Percentiles rank a stretch among this genome's conserved stretches.
Evolutionary conservation across 257 asterid species (phyloP).

Genomic region (Gentiana straminea): DNA sequence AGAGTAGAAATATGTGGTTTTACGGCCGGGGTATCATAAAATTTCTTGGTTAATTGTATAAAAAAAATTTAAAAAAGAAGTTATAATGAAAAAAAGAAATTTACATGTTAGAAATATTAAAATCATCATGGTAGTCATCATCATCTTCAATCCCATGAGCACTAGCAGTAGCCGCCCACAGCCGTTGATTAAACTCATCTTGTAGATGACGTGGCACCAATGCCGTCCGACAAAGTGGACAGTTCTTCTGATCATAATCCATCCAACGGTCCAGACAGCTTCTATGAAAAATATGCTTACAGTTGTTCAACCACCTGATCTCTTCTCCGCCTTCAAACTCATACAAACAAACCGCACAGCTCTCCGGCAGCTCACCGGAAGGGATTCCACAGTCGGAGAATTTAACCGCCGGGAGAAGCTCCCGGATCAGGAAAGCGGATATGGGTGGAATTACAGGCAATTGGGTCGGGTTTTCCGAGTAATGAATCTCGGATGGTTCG

Average conservation of each 20-base stretch:
- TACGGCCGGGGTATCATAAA: too few relatives aligned
- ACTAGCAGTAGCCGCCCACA: slow-evolving; percentile 11
- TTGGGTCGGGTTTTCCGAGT: slow-evolving; percentile 7
- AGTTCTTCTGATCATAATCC: slow-evolving; percentile 22
- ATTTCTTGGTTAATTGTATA: too few relatives aligned
- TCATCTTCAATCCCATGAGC: not conserved
- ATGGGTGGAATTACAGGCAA: slow-evolving; percentile 9
- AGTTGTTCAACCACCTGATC: slow-evolving; percentile 23
- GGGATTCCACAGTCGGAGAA: slow-evolving; percentile 9
- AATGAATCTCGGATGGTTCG: slow-evolving; percentile 10
- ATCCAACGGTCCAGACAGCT: slow-evolving; percentile 28
- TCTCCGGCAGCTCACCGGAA: slow-evolving; percentile 11
- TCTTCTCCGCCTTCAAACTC: slow-evolving; percentile 24
- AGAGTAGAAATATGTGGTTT: too few relatives aligned
- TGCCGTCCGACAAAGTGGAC: slow-evolving; percentile 23
- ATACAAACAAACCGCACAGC: slow-evolving; percentile 20
- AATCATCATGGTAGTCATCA: slow-evolving; percentile 6
- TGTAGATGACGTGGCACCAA: slow-evolving; percentile 18
- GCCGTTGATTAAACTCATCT: slow-evolving; percentile 20
- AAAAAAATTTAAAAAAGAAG: not conserved
- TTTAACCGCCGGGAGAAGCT: slow-evolving; percentile 15
- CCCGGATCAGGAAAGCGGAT: slow-evolving; percentile 21
- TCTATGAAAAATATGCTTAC: slow-evolving; percentile 25
- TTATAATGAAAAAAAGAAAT: not conserved
- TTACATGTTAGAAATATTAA: slow-evolving; percentile 3